These are phyloP conservation scores for Aureobasidium zeae DNA, from an alignment of 2,329 filamentous ascomycete genomes.

Conservation along the genomic window DNA sequence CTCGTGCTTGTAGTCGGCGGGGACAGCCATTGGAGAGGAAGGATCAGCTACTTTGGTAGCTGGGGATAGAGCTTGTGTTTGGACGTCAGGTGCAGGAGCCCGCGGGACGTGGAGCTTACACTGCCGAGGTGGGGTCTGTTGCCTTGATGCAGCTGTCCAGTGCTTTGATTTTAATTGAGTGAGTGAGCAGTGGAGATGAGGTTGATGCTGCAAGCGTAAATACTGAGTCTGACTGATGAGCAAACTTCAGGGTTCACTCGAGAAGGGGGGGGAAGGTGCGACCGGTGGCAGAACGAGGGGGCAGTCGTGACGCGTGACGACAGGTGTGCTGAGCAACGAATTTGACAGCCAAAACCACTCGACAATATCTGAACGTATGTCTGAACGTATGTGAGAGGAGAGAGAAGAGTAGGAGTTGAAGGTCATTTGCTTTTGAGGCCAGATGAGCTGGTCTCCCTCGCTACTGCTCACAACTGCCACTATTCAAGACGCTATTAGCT, in stretches of 20 bases:
- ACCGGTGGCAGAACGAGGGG: constrained; percentile 11
- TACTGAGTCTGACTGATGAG: too few relatives aligned
- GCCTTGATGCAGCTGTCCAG: constrained; percentile 12
- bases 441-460: constrained; percentile 7
- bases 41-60: constrained; percentile 11
- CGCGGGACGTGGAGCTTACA: constrained; percentile 15
- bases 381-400: not conserved
- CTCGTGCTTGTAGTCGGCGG: constrained; percentile 51
- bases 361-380: not conserved
- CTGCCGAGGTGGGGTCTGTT: constrained; percentile 8
- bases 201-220: constrained; percentile 3
- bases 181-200: constrained; percentile 1
- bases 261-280: constrained; percentile 10
- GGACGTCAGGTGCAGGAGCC: constrained; percentile 13
- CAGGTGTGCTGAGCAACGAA: not conserved
- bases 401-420: constrained; percentile 5
- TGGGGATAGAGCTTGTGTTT: constrained; percentile 9
- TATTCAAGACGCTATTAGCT: constrained; percentile 13
- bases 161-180: not conserved
- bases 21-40: constrained; percentile 27
- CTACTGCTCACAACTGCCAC: constrained; percentile 15
- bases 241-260: too few relatives aligned
- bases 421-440: constrained; percentile 9
- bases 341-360: not conserved
- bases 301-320: constrained; percentile 12